Evolutionary conservation across 257 asterid genomes (phyloP), one percentile per base, ranked within the genome.

Genomic region (Gentiana straminea): DNA sequence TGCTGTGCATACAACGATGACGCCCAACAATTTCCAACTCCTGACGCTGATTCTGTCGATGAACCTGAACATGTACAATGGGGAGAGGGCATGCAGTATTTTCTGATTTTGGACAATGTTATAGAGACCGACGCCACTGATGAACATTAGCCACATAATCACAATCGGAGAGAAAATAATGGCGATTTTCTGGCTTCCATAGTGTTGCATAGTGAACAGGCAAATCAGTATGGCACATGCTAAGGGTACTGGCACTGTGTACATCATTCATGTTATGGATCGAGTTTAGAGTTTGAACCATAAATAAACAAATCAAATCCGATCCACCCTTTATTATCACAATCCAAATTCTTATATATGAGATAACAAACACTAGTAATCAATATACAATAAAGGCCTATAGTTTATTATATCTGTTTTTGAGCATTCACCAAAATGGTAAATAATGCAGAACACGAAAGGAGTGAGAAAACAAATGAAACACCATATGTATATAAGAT

Each of bases 141-240:
- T 79, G 79, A 83, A 81, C 49, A 76, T 5, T 59, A 87, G 85
- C 98, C 98, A 91, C 44, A 77, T 59, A 57, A 87, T 79, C 55
- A 91, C 91, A 37, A 91, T 65, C 61, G 98, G 98, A 67, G 98
- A 95, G 68, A 91, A 91, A 54, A 84, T 67, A 75, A 74, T 66
- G 56, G 96, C 96, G 3, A 91, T 74, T 76, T 65, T 87, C 64
- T 83, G 73, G 38, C 90, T 84, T 57, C 98, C 98, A n/a, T 79
- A 79, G 13, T 69, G 87, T 75, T 87, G 98, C 81, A 91, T 62
- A 57, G 84, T 77, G 84, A 91, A 91, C 47, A 91, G 95, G 77
- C 96, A 75, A 64, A 91, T 82, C 71, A 91, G 61, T 69, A 91
- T 76, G 46, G 82, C 83, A 55, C 95, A 84, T 50, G 98, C 96